phyloP scores from a whole-genome alignment of 306 rosid genomes.

The Quercus robur region DNA sequence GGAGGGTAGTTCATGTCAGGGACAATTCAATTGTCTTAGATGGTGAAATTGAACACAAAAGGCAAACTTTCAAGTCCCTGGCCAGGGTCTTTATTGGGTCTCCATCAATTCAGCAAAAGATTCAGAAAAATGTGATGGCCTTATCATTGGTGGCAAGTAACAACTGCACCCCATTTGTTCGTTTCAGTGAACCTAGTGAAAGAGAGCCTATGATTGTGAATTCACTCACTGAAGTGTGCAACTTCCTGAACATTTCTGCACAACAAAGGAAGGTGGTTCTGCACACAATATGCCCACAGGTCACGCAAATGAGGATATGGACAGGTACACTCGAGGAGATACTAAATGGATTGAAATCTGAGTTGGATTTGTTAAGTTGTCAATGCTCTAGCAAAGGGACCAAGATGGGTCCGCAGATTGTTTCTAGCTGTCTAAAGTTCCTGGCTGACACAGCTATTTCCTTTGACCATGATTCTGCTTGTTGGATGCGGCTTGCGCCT shows the following conservation, averaged over 20 bases:
- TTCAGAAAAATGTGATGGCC: conserved; percentile 27
- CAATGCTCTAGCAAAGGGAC: conserved; percentile 35
- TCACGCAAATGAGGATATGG: conserved; percentile 74
- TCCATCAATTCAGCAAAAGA: conserved; percentile 37
- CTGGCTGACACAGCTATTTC: conserved; percentile 35
- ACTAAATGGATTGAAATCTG: conserved; percentile 51
- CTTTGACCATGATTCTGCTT: conserved; percentile 45
- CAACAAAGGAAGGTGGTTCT: conserved; percentile 85
- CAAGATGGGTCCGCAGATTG: conserved; percentile 63
- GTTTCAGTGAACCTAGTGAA: conserved; percentile 58
- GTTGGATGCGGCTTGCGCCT: conserved; percentile 77
- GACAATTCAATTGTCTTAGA: conserved; percentile 49
- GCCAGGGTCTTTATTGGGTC: conserved; percentile 66
- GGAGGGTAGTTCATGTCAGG: conserved; percentile 54
- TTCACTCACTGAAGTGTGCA: conserved; percentile 61
- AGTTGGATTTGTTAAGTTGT: conserved; percentile 44
- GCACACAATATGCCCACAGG: conserved; percentile 49
- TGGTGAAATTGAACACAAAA: conserved; percentile 39
- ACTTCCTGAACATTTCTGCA: conserved; percentile 57
- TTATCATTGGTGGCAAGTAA: conserved; percentile 2
- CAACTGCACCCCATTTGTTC: conserved; percentile 25
- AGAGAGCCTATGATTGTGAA: conserved; percentile 59
- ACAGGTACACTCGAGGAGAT: conserved; percentile 51
- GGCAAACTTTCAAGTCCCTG: conserved; percentile 60
- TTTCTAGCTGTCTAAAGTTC: conserved; percentile 60